A percentile compares a stretch with the other conserved stretches of the same genome.
phyloP scores from a whole-genome alignment of 139 green algal genomes.

The Chlorella sp. region DNA sequence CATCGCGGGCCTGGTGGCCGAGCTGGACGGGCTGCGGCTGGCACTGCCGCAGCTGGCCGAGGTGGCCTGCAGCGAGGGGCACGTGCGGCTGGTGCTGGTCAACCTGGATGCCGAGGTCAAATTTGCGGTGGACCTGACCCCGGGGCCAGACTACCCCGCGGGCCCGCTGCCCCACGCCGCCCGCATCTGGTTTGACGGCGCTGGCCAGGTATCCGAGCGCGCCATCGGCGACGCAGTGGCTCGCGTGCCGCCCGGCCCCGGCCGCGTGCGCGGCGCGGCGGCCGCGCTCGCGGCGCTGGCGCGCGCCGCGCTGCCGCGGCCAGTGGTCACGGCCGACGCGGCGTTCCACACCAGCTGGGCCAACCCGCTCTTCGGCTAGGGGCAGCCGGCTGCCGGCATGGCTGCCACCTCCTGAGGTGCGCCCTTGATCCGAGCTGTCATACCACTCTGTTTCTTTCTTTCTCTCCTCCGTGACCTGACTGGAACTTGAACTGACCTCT shows the following conservation, averaged over 20 bases:
- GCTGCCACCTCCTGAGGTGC: no score
- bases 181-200: constrained; percentile 25
- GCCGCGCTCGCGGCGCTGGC: neutral
- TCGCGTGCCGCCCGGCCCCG: neutral
- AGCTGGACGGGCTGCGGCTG: constrained; percentile 34
- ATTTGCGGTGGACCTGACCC: constrained; percentile 18
- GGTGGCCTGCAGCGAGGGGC: constrained; percentile 10
- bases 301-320: constrained; percentile 3
- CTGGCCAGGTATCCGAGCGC: constrained; percentile 3
- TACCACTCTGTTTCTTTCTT: no score
- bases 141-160: constrained; percentile 20
- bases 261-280: neutral
- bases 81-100: constrained; percentile 11
- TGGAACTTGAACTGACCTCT: no score
- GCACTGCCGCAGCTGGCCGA: constrained; percentile 6
- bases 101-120: constrained; percentile 33
- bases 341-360: constrained; percentile 9
- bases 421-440: no score
- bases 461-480: no score
- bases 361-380: constrained; percentile 21
- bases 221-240: neutral
- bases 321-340: neutral
- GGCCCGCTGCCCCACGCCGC: constrained; percentile 2
- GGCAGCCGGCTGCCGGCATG: no score
- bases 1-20: constrained; percentile 23